Evolutionary conservation across 164 flowering plant species (phyloP), one percentile per base, ranked within the genome.

Genomic region (Macadamia tetraphylla): DNA sequence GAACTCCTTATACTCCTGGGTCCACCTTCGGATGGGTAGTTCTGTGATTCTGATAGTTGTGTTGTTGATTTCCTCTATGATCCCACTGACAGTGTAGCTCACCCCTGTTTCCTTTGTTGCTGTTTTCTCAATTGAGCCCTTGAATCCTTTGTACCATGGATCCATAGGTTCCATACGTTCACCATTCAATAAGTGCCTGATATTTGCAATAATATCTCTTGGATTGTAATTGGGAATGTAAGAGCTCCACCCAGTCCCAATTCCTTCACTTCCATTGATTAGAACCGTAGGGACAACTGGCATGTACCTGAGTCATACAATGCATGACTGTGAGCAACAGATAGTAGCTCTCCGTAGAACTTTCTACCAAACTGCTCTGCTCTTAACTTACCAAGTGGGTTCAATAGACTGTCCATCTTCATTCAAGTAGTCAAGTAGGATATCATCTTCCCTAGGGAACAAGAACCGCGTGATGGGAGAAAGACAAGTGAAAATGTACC

Each of bases 211-310:
- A 71, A 95, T 78, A 23, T 95, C 97, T 62, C 91, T 78, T 1
- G 98, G 99, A 66, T 90, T 89, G 60, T 88, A 95, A 64, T 95
- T 95, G 6, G 99, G 98, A 30, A 92, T 64, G 66, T 75, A 92
- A 13, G 98, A 78, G 69, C 98, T 92, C 99, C 99, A 95, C 6
- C 99, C 99, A 29, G 99, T 95, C 61, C 99, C 98, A 65, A 95
- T 95, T 63, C 99, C 99, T 80, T 95, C 99, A 83, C 97, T 88
- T 64, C 99, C 99, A 80, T 95, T 95, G 3, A 92, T 92, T 8
- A 95, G 79, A 71, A 92, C 97, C 68, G 66, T 76, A 5, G 99
- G 99, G 59, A 95, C 82, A 10, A 83, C 76, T 0, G 98, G 99
- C 74, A 90, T 69, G 65, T 92, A 95, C 98, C 98, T 95, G 63